A percentile compares a stretch with the other conserved stretches of the same genome.
Evolutionary conservation across 371 early-diverging fungal species (phyloP).

Genomic region (Nematocida sp.): DNA sequence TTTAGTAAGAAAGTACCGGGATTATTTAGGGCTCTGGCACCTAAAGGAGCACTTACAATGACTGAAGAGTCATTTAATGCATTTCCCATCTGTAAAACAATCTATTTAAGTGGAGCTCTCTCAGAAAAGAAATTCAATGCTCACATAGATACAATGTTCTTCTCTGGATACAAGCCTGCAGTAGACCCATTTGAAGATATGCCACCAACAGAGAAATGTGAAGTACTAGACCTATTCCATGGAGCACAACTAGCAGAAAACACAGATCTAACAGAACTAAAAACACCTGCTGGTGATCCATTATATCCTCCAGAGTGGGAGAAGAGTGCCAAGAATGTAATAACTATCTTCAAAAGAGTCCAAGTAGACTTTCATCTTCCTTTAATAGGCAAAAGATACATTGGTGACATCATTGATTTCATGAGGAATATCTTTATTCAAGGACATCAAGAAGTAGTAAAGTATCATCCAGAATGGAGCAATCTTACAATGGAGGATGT

Average conservation of each 20-base stretch:
- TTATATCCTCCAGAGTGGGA: slow-evolving; percentile 27
- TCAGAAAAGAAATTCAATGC: slow-evolving; percentile 58
- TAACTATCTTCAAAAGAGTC: slow-evolving; percentile 61
- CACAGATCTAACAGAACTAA: neutral
- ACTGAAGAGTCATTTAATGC: slow-evolving; percentile 63
- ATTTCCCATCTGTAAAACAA: slow-evolving; percentile 56
- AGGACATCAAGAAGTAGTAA: slow-evolving; percentile 58
- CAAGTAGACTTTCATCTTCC: slow-evolving; percentile 59
- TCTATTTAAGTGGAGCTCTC: slow-evolving; percentile 60
- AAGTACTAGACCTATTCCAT: slow-evolving; percentile 24
- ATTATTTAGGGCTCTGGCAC: slow-evolving; percentile 57
- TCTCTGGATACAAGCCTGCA: slow-evolving; percentile 29
- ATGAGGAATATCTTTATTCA: slow-evolving; percentile 55
- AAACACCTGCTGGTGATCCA: slow-evolving; percentile 1
- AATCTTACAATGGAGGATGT: slow-evolving; percentile 53
- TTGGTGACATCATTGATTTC: slow-evolving; percentile 53
- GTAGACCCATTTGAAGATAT: slow-evolving; percentile 37
- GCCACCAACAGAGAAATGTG: slow-evolving; percentile 10
- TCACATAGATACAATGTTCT: slow-evolving; percentile 49
- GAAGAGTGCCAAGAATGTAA: slow-evolving; percentile 26
- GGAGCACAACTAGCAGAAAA: neutral
- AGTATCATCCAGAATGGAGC: slow-evolving; percentile 60
- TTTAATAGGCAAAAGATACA: slow-evolving; percentile 57
- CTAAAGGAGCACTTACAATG: slow-evolving; percentile 58
- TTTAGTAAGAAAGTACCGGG: slow-evolving; percentile 58